Evolutionary conservation across 371 early-diverging fungal species (phyloP), one percentile per base, ranked within the genome.

Genomic region (Conidiobolus incongruus): DNA sequence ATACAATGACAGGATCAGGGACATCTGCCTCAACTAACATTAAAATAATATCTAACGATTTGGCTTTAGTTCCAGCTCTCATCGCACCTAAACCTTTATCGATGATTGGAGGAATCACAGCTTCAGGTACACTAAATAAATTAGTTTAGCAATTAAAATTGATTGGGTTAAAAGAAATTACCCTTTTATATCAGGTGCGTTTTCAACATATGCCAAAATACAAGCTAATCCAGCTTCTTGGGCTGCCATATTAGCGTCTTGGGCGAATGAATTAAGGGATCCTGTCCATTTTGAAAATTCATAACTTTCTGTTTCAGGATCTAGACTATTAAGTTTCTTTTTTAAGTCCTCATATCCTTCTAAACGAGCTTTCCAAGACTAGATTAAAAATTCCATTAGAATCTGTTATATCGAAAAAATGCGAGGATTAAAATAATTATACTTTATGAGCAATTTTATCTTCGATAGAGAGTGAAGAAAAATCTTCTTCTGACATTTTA

Each of bases 361-460:
- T 38, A 78, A 62, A 47, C 95, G 77, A 20, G 86, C 95, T 56
- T 95, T 93, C 95, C 95, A 95, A 31, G 70, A 56, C 91, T 91
- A 55, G 22, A 28, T 5, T 26, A 23, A 16, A 41, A 40, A 24
- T 2, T 22, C 7, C 4, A 44, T 24, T 28, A 22, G 16, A 13
- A 22, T 33, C 28, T 21, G 15, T 23, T 19, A 13, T 21, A 17
- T 17, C 11, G 44, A 34, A 40, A 44, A 41, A 44, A 38, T 30
- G 41, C 37, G 22, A 34, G 6, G 28, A 40, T 26, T 46, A 30
- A 24, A 4, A 15, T 26, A 28, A 38, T 15, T 10, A 26, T 37
- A 38, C 42, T 35, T 30, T 48, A 38, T 48, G 46, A 19, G 30
- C 41, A 24, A 37, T 35, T 47, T 40, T 48, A 26, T 36, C 45